Conservation (phyloP, 768 basidiomycete genomes). For the Mycena latifolia region DNA sequence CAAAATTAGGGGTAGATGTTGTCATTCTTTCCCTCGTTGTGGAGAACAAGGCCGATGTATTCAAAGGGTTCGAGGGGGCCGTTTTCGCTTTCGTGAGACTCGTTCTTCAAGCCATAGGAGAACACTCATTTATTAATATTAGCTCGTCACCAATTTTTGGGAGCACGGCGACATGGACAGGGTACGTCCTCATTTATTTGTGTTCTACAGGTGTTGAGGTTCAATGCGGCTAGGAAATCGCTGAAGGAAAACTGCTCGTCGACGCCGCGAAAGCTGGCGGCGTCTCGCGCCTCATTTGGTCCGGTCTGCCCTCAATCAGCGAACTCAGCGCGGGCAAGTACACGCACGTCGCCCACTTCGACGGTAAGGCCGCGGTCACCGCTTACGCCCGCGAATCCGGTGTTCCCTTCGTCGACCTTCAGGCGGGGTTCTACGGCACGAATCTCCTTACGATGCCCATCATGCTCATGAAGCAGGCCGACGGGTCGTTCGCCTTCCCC, state of each 20-base stretch:
- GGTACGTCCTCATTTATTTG: not conserved
- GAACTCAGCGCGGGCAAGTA: conserved; percentile 9
- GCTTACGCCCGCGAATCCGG: conserved; percentile 12
- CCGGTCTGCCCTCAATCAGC: not conserved
- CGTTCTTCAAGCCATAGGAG: too few species aligned
- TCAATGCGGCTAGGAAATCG: conserved; percentile 2
- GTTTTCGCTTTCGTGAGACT: conserved; percentile 20
- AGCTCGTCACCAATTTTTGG: conserved; percentile 24
- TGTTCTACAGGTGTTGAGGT: not conserved
- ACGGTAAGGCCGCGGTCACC: conserved; percentile 5
- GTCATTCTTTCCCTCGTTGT: conserved; percentile 10
- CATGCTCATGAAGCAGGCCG: not conserved
- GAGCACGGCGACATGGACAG: conserved; percentile 2
- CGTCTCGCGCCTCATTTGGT: conserved; percentile 1
- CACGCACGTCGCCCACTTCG: too few species aligned
- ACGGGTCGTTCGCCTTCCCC: not conserved
- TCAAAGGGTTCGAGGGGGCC: conserved; percentile 14
- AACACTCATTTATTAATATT: too few species aligned
- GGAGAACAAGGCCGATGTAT: conserved; percentile 12
- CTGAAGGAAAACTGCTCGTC: conserved; percentile 13
- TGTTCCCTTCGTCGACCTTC: conserved; percentile 16
- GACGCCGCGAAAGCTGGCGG: conserved; percentile 12
- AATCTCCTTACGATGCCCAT: not conserved
- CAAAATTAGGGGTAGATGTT: conserved; percentile 7
- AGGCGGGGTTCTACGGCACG: too few species aligned